phyloP scores from a whole-genome alignment of 805 yeast genomes.

The Nakazawaea laoshanensis region DNA sequence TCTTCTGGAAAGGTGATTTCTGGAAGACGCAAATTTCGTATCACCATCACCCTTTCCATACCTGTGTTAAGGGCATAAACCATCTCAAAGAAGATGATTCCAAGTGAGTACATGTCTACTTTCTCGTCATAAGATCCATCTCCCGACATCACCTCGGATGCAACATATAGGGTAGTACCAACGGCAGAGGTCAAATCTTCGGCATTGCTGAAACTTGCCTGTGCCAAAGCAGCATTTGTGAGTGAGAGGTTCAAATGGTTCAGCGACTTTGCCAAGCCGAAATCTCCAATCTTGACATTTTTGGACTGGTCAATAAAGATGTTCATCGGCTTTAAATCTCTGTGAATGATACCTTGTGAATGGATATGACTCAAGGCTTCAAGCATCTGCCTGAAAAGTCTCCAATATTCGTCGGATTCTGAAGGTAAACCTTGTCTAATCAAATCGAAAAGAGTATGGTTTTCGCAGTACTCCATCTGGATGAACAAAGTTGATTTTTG shows the following conservation, averaged over 20 bases:
- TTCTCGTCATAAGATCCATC: slow-evolving; percentile 78
- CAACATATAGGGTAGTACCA: slow-evolving; percentile 91
- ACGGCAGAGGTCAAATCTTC: slow-evolving; percentile 88
- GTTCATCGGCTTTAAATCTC: slow-evolving; percentile 93
- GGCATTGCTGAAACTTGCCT: slow-evolving; percentile 19
- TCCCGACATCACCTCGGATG: slow-evolving; percentile 76
- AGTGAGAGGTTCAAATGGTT: slow-evolving; percentile 34
- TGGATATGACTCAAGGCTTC: slow-evolving; percentile 92
- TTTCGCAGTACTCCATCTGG: slow-evolving; percentile 98
- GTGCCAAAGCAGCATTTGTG: slow-evolving; percentile 14
- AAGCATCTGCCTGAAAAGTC: slow-evolving; percentile 75
- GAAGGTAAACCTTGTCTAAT: slow-evolving; percentile 68
- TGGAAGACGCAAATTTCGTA: slow-evolving; percentile 54
- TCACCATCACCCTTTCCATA: slow-evolving; percentile 80
- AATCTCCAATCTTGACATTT: slow-evolving; percentile 92
- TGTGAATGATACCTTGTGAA: slow-evolving; percentile 86
- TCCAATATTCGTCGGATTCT: slow-evolving; percentile 79
- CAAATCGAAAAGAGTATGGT: slow-evolving; percentile 77
- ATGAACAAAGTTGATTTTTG: slow-evolving; percentile 71
- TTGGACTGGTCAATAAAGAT: slow-evolving; percentile 87
- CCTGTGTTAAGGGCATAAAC: slow-evolving; percentile 76
- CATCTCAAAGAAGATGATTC: slow-evolving; percentile 95
- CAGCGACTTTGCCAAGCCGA: slow-evolving; percentile 90
- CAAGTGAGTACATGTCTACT: slow-evolving; percentile 92
- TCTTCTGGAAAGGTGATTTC: slow-evolving; percentile 63